These are phyloP conservation scores for Aureobasidium sp. DNA, from an alignment of 2,329 filamentous ascomycete species.

Conservation along the genomic window DNA sequence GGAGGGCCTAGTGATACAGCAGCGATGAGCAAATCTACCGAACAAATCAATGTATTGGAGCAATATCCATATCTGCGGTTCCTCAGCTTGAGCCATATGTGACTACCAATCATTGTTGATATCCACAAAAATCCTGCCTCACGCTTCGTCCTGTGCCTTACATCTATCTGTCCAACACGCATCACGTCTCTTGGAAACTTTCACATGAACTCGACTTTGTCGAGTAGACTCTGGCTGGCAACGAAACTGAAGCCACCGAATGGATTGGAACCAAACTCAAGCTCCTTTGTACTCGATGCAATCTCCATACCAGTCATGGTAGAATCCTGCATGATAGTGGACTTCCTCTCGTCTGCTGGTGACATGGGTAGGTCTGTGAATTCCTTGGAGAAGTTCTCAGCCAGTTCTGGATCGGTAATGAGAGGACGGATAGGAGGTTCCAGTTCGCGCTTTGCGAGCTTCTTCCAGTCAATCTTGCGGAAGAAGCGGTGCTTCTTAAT, in stretches of 20 bases:
- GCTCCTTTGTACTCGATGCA: neutral
- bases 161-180: neutral
- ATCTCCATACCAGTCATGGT: slow-evolving; percentile 15
- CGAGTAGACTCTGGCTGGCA: slow-evolving; percentile 42
- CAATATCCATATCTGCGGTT: neutral
- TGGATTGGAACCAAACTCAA: slow-evolving; percentile 31
- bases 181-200: neutral
- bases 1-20: neutral
- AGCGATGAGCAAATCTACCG: neutral
- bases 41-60: neutral
- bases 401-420: slow-evolving; percentile 89
- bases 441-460: slow-evolving; percentile 70
- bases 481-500: slow-evolving; percentile 97
- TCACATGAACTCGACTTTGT: slow-evolving; percentile 27
- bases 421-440: slow-evolving; percentile 86
- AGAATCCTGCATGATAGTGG: slow-evolving; percentile 15
- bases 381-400: slow-evolving; percentile 91
- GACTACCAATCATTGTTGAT: neutral
- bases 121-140: neutral
- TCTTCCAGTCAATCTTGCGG: slow-evolving; percentile 91
- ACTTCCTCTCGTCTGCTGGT: slow-evolving; percentile 45
- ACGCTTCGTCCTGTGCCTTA: neutral
- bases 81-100: neutral
- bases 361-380: slow-evolving; percentile 83
- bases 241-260: slow-evolving; percentile 49